Conservation (phyloP, 352 stramenopile species). For the Globisporangium middletonii region DNA sequence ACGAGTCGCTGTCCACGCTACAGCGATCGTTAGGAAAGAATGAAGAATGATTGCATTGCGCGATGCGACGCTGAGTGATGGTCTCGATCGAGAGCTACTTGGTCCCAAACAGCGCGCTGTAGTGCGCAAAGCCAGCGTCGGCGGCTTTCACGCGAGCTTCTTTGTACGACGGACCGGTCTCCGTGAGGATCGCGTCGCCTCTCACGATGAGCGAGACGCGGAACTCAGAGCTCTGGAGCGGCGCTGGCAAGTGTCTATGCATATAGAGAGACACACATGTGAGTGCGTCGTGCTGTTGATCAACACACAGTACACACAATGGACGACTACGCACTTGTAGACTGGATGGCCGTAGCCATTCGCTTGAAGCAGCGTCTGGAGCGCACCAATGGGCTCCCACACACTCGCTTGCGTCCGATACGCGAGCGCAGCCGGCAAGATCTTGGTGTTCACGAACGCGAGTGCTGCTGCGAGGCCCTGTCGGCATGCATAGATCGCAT, state of each 20-base stretch:
- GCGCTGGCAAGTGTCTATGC: conserved; percentile 49
- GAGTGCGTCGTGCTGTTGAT: too few relatives aligned
- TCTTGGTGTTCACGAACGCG: conserved; percentile 53
- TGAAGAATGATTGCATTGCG: background rate
- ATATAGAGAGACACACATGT: background rate
- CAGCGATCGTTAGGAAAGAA: background rate
- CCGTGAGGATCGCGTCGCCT: conserved; percentile 45
- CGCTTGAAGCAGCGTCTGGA: conserved; percentile 65
- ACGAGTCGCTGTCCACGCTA: background rate
- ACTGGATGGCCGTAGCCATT: conserved; percentile 55
- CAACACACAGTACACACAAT: too few relatives aligned
- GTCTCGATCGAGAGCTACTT: background rate
- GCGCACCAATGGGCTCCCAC: conserved; percentile 52
- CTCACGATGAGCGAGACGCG: conserved; percentile 60
- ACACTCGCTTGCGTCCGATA: conserved; percentile 45
- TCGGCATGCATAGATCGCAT: background rate
- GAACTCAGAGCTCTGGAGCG: conserved; percentile 35
- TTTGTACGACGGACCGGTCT: conserved; percentile 50
- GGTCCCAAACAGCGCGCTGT: conserved; percentile 19
- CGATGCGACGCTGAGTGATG: background rate
- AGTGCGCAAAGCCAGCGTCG: conserved; percentile 45
- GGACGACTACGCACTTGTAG: conserved; percentile 39
- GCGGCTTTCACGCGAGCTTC: conserved; percentile 46
- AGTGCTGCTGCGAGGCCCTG: conserved; percentile 57
- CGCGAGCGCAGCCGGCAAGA: conserved; percentile 49